Base-by-base conservation (phyloP, 2,329 filamentous ascomycete genomes). In the Epichloe hybrida region DNA sequence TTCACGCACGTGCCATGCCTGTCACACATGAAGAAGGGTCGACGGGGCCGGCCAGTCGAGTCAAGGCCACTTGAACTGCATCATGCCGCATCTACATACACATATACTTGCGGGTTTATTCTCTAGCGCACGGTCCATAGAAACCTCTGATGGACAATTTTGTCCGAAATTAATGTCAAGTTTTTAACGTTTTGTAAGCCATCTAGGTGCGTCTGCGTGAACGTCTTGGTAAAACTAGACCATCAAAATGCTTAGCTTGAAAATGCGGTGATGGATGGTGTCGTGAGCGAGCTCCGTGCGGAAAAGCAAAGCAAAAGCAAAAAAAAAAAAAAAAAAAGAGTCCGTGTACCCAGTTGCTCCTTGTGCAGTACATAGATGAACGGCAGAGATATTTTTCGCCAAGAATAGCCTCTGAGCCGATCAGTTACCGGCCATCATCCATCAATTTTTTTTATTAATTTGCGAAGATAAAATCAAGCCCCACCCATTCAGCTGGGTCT, bases 101-200 rank as follows among this genome's bases (percentile, higher is more conserved):
- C 46, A 36, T 34, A 38, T 42, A 36, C 35, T 35, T 50, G 37
- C 39, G 48, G 39, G 20, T 38, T 52, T 42, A 45, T 41, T 41
- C 17, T 46, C 40, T 27, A 53, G 51, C 48, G 48, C 35, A 46
- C 34, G n/a, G 44, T 46, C 34, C 20, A 48, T 48, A 50, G 51
- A 48, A 45, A 6, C 23, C 8, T 9, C 27, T 35, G n/a, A 23
- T 41, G 45, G 48, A 44, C 40, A 5, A 21, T 11, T 27, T 44
- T 6, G 37, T 44, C 34, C 35, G n/a, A 38, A 38, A 12, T 45
- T 49, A 40, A 49, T 41, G 15, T 20, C 36, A 42, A 52, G 36
- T 34, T 31, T 31, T 21, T 48, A 23, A 23, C 38, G 8, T 38
- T 39, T 50, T n/a, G 37, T 3, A 34, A n/a, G 15, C 35, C 21